A percentile compares a stretch with the other conserved stretches of the same genome.
Evolutionary conservation across 371 early-diverging fungal species (phyloP).

Genomic region (Mortierella sp.): DNA sequence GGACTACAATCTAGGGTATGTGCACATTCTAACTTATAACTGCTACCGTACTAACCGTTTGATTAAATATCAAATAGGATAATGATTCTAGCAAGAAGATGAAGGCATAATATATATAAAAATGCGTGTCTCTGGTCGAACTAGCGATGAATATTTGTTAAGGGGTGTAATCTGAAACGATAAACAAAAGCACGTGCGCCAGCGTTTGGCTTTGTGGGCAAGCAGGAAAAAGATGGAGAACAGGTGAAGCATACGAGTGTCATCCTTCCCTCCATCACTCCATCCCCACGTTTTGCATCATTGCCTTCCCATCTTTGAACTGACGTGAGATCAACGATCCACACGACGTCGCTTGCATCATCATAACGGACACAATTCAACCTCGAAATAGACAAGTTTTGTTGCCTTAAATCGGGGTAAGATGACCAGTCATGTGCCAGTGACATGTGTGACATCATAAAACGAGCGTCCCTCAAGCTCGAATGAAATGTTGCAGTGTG

Average conservation of each 20-base stretch:
- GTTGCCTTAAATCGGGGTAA: background rate
- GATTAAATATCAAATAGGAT: too few species aligned
- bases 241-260: too few species aligned
- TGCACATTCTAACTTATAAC: background rate
- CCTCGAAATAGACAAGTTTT: background rate
- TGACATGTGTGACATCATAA: slow-evolving; percentile 17
- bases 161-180: slow-evolving; percentile 1
- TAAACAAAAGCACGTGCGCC: background rate
- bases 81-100: slow-evolving; percentile 9
- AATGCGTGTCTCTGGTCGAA: too few species aligned
- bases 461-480: slow-evolving; percentile 1
- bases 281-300: background rate
- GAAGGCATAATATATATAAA: slow-evolving; percentile 12
- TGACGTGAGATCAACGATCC: background rate
- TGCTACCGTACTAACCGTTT: background rate
- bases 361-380: too few species aligned
- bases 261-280: background rate
- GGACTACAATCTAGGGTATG: too few species aligned
- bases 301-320: background rate
- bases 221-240: background rate
- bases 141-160: background rate
- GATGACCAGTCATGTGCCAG: background rate
- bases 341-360: too few species aligned
- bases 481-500: background rate
- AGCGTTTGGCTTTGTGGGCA: background rate